Percentiles rank a stretch among this genome's conserved stretches.
These are phyloP conservation scores for Pichia sp. DNA, from an alignment of 1,139 yeast species.

Conservation along the genomic window DNA sequence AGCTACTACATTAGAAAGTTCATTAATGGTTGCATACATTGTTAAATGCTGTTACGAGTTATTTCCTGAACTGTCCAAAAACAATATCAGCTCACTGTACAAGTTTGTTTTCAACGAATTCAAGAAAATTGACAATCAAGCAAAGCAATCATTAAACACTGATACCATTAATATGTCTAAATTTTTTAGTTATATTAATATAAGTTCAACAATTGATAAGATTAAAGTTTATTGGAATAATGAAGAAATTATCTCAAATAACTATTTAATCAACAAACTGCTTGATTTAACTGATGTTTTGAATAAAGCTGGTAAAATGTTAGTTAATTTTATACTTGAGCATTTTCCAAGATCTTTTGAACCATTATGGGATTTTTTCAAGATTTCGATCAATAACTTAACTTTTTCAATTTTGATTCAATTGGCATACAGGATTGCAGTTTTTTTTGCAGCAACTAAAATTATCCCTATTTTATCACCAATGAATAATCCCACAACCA, in stretches of 20 bases:
- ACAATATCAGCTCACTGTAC: constrained; percentile 31
- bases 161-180: constrained; percentile 2
- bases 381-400: constrained; percentile 64
- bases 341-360: constrained; percentile 52
- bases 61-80: constrained; percentile 69
- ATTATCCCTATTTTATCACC: constrained; percentile 74
- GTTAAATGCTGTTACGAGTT: constrained; percentile 89
- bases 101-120: constrained; percentile 37
- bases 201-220: neutral
- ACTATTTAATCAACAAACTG: constrained; percentile 1
- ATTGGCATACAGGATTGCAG: constrained; percentile 76
- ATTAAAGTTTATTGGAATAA: constrained; percentile 2
- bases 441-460: constrained; percentile 88
- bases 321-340: constrained; percentile 25
- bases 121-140: constrained; percentile 29
- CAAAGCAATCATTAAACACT: constrained; percentile 18
- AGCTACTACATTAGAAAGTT: constrained; percentile 86
- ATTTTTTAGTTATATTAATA: constrained; percentile 14
- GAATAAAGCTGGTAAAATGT: constrained; percentile 18
- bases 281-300: constrained; percentile 5
- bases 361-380: constrained; percentile 63
- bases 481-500: constrained; percentile 14
- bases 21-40: constrained; percentile 79
- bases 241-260: constrained; percentile 1
- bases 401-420: constrained; percentile 79